Evolutionary conservation across 495 filamentous ascomycete genomes (phyloP).

Genomic region (Sordaria brevicollis): DNA sequence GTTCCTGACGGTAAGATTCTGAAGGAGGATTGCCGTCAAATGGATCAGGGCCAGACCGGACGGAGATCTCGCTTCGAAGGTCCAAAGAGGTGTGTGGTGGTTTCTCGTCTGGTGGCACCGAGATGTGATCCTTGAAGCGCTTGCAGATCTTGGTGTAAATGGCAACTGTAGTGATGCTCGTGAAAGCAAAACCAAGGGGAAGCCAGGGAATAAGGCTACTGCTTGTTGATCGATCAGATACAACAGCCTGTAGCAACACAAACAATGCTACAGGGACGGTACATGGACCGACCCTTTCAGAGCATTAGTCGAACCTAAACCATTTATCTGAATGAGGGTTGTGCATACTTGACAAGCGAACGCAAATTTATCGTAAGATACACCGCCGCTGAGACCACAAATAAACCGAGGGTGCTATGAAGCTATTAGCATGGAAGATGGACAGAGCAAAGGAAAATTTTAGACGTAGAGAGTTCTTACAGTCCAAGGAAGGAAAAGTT

Average conservation of each 20-base stretch:
- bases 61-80: slow-evolving; percentile 3
- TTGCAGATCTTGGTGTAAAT: slow-evolving; percentile 2
- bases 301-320: not conserved
- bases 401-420: slow-evolving; percentile 16
- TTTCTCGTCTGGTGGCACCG: not conserved
- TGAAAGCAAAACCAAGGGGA: slow-evolving; percentile 10
- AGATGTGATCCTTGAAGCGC: not conserved
- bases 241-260: slow-evolving; percentile 10
- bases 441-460: not conserved
- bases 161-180: slow-evolving; percentile 10
- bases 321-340: not conserved
- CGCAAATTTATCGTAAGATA: not conserved
- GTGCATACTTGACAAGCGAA: not conserved
- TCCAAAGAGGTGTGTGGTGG: not conserved
- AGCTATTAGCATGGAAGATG: slow-evolving; percentile 4
- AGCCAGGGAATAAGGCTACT: slow-evolving; percentile 17
- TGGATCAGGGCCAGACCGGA: not conserved
- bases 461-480: slow-evolving; percentile 17
- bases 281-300: slow-evolving; percentile 10
- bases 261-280: slow-evolving; percentile 9
- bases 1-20: slow-evolving; percentile 4
- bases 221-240: slow-evolving; percentile 3
- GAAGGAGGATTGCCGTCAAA: not conserved
- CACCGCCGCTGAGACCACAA: slow-evolving; percentile 11
- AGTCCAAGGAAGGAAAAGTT: slow-evolving; percentile 15